Base-by-base conservation (phyloP, 2,329 filamentous ascomycete genomes). In the Alternaria sp. region DNA sequence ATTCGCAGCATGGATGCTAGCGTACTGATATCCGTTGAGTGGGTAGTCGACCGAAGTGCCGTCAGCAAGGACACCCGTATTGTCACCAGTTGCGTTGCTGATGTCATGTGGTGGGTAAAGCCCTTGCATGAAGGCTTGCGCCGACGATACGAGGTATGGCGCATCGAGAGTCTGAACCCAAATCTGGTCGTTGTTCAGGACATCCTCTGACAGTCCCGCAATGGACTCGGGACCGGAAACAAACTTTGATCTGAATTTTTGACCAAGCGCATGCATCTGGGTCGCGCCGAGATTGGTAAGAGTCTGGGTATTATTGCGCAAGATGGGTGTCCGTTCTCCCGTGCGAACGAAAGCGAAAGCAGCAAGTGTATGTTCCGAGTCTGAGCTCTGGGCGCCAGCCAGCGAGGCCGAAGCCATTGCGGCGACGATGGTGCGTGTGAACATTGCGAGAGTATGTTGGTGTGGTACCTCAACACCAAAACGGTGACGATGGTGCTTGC, bases 81-180 rank as follows among this genome's bases (percentile, higher is more conserved):
- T 70, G 61, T 81, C 76, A 9, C 62, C 67, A 10, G 64, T 72
- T 9, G 64, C 59, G 26, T 70, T 76, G 21, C 44, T 52, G 5
- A 80, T 75, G 4, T 75, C 72, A 51, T 77, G 74, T 2, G 87
- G 86, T 32, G 87, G 87, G 72, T 89, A 89, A 10, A 89, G 77
- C 8, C 86, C 87, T 72, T 89, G 87, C 81, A 89, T 83, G 69
- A 89, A 89, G 3, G 88, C 87, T 67, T 87, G 85, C 12, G 87
- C 86, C 4, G 86, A 87, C 1, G 83, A 83, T 32, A 83, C 73
- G 3, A 83, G 80, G 58, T 82, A 83, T 61, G 85, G 82, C 30
- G 82, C 78, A 25, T 86, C 81, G 25, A 82, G 74, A 1, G 87
- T 81, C 50, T 84, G 74, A 11, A 87, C 76, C 55, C 78, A 79